Percentiles rank a stretch among this genome's conserved stretches.
These are phyloP conservation scores for Herpetomonas samuelpessoai DNA, from an alignment of 208 protist species.

Conservation along the genomic window DNA sequence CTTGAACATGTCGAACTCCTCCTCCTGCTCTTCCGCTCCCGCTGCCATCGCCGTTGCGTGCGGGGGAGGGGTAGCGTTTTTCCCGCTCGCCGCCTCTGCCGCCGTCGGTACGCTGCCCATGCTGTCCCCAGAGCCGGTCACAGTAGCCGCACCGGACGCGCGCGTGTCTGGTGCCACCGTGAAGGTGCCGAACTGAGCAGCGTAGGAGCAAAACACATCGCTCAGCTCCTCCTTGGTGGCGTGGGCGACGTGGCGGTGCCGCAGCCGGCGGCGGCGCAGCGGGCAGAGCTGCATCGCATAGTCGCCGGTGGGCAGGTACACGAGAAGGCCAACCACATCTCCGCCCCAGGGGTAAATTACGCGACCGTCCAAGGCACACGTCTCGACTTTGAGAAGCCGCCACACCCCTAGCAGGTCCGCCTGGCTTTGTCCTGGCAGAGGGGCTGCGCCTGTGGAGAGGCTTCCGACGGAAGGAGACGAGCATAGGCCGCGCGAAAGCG, in stretches of 20 bases:
- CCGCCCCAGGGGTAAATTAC: slow-evolving; percentile 84
- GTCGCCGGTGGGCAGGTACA: slow-evolving; percentile 40
- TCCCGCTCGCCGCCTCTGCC: slow-evolving; percentile 10
- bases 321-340: slow-evolving; percentile 57
- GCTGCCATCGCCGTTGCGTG: background rate
- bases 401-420: slow-evolving; percentile 50
- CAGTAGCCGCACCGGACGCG: slow-evolving; percentile 16
- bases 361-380: slow-evolving; percentile 48
- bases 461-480: too few species aligned
- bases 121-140: slow-evolving; percentile 10
- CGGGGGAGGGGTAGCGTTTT: slow-evolving; percentile 12
- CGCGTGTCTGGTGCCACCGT: slow-evolving; percentile 19
- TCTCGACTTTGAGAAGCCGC: slow-evolving; percentile 58
- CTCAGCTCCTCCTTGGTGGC: slow-evolving; percentile 51
- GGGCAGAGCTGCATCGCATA: slow-evolving; percentile 72
- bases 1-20: background rate
- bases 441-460: too few species aligned
- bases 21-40: background rate
- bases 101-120: slow-evolving; percentile 7
- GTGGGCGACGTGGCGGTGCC: slow-evolving; percentile 16
- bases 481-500: too few species aligned
- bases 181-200: slow-evolving; percentile 60
- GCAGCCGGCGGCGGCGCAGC: slow-evolving; percentile 18
- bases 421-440: slow-evolving; percentile 14
- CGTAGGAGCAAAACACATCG: slow-evolving; percentile 65